Base-by-base conservation (phyloP, 352 stramenopile genomes). In the Phytophthora parvispora region DNA sequence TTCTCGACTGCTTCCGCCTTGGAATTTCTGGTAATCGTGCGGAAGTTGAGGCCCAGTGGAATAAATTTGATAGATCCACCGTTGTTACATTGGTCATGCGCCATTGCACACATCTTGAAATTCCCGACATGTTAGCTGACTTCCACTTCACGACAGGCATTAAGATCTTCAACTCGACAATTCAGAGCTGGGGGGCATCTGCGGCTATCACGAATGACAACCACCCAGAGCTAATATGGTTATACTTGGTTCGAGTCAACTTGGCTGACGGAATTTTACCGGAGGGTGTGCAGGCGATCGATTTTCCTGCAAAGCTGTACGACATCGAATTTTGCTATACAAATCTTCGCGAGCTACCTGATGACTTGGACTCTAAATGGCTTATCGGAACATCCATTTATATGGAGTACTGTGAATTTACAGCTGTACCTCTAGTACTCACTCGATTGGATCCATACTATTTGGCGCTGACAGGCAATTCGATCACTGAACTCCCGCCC, bases 311-410 rank as follows among this genome's bases (percentile, higher is more conserved):
- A 22, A 54, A 51, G 0, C 51, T 84, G 2, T 47, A 48, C 4
- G 57, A 82, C 42, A 50, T 85, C 24, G 69, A 78, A 36, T 56
- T 84, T 49, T 52, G 13, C 5, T 40, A 43, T 22, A 68, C 54
- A 20, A 81, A 78, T 34, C 60, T 87, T 3, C 67, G 51, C 13
- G n/a, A 63, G 4, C 57, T 83, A 1, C 79, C 79, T 1, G 15
- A 62, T 1, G 40, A 83, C n/a, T 27, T 87, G 15, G 49, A 79
- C 51, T 12, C 42, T n/a, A 45, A 43, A 13, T 87, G 79, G 76
- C 38, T 64, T 8, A 16, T 25, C 8, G 40, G 43, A 31, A 24
- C 45, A 10, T n/a, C 16, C 2, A 15, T 64, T 16, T 31, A 50
- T 12, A 47, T 55, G 6, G 43, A 64, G n/a, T 16, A 43, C 20